Evolutionary conservation across 805 yeast species (phyloP).

Genomic region (Ascoidea asiatica): DNA sequence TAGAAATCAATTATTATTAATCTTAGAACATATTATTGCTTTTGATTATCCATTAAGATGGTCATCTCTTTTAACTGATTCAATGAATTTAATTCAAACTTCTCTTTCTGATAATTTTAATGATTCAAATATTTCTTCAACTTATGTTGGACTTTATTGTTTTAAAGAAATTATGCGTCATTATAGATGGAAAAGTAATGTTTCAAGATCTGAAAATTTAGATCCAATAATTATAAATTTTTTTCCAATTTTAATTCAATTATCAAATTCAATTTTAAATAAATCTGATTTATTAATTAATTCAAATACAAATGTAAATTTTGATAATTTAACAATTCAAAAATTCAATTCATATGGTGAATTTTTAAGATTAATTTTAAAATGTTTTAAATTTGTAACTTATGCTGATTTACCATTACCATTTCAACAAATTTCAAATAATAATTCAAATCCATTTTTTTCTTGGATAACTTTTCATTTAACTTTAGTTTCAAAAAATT

Average conservation of each 20-base stretch:
- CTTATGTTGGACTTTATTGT: constrained; percentile 57
- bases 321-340: constrained; percentile 18
- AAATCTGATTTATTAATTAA: constrained; percentile 12
- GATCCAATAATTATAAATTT: constrained; percentile 41
- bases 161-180: constrained; percentile 56
- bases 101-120: constrained; percentile 20
- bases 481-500: constrained; percentile 40
- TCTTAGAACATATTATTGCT: background rate
- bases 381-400: constrained; percentile 67
- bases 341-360: constrained; percentile 39
- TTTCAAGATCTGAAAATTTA: constrained; percentile 31
- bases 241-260: constrained; percentile 52
- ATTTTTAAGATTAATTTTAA: constrained; percentile 59
- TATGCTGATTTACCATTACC: constrained; percentile 58
- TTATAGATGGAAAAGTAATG: constrained; percentile 59
- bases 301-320: constrained; percentile 7
- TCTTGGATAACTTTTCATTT: constrained; percentile 75
- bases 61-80: constrained; percentile 37
- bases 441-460: constrained; percentile 18
- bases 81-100: constrained; percentile 29
- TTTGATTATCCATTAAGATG: constrained; percentile 37
- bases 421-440: constrained; percentile 35
- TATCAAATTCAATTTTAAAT: constrained; percentile 42
- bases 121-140: too few relatives aligned
- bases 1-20: background rate